Percentiles rank a stretch among this genome's conserved stretches.
Conservation (phyloP, 345 rosid species). For the Nasturtium officinale region DNA sequence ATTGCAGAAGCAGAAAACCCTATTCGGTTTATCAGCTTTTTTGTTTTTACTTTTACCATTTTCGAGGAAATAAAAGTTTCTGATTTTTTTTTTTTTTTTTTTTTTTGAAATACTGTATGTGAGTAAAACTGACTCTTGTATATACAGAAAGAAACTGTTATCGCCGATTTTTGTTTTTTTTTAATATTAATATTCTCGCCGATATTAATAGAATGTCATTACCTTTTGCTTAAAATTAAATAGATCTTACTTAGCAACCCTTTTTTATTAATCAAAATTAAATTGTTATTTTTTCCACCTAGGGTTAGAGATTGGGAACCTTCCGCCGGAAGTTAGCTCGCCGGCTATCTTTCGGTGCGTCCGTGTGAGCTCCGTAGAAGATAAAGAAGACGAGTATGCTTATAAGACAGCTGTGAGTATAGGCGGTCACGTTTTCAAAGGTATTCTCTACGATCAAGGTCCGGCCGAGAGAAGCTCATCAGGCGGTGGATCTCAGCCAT, state of each 20-base stretch:
- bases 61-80: slow-evolving; percentile 13
- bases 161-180: too few relatives aligned
- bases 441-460: slow-evolving; percentile 88
- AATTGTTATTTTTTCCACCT: slow-evolving; percentile 6
- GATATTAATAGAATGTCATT: slow-evolving; percentile 16
- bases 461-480: slow-evolving; percentile 35
- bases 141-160: slow-evolving; percentile 37
- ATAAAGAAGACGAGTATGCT: slow-evolving; percentile 76
- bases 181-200: too few relatives aligned
- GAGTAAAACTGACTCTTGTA: slow-evolving; percentile 40
- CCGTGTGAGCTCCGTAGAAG: slow-evolving; percentile 67
- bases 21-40: slow-evolving; percentile 37
- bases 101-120: slow-evolving; percentile 24
- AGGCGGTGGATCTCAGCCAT: slow-evolving; percentile 43
- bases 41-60: slow-evolving; percentile 26
- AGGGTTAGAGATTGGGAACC: slow-evolving; percentile 73
- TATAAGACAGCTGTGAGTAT: slow-evolving; percentile 85
- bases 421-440: slow-evolving; percentile 85
- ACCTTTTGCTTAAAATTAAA: not conserved
- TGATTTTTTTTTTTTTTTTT: not conserved
- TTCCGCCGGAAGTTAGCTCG: slow-evolving; percentile 70
- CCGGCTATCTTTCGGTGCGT: slow-evolving; percentile 73
- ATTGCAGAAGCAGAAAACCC: slow-evolving; percentile 35
- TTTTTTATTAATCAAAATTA: not conserved
- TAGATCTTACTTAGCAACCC: not conserved